Conservation (phyloP, 768 basidiomycete species). For the Lactarius sanguifluus region DNA sequence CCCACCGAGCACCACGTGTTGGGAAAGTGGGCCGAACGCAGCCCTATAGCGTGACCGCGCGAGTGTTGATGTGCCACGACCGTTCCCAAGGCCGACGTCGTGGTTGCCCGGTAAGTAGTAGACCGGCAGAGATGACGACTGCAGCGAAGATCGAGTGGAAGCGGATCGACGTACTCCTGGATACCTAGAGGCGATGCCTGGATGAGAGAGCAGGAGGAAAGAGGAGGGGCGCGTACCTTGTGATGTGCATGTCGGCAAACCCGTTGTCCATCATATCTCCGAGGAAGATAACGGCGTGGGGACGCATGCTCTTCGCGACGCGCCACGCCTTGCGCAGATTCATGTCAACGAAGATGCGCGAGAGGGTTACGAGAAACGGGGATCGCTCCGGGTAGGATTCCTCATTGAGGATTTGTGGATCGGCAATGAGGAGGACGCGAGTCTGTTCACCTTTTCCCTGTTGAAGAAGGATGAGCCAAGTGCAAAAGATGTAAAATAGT, state of each 20-base stretch:
- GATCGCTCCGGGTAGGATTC: conserved; percentile 68
- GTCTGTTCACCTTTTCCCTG: conserved; percentile 16
- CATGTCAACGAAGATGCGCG: conserved; percentile 70
- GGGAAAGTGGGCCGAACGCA: conserved; percentile 76
- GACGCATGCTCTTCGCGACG: conserved; percentile 54
- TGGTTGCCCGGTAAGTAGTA: conserved; percentile 90
- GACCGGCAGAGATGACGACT: conserved; percentile 45
- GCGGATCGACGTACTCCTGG: conserved; percentile 59
- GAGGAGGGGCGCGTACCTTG: conserved; percentile 57
- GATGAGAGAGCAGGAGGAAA: conserved; percentile 3
- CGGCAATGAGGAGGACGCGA: conserved; percentile 73
- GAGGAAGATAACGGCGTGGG: conserved; percentile 77
- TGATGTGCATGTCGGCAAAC: conserved; percentile 56
- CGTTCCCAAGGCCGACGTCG: conserved; percentile 60
- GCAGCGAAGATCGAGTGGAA: conserved; percentile 72
- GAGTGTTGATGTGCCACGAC: conserved; percentile 31
- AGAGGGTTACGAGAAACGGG: conserved; percentile 54
- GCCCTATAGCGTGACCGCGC: conserved; percentile 55
- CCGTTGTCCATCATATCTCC: conserved; percentile 95
- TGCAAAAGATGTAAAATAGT: neutral
- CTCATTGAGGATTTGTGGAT: conserved; percentile 82
- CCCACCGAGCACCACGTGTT: conserved; percentile 60
- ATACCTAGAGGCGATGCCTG: conserved; percentile 52
- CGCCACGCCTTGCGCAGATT: conserved; percentile 87
- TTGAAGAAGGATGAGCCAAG: neutral